These are phyloP conservation scores for Suillus subalutaceus DNA, from an alignment of 768 basidiomycete species.

Conservation along the genomic window DNA sequence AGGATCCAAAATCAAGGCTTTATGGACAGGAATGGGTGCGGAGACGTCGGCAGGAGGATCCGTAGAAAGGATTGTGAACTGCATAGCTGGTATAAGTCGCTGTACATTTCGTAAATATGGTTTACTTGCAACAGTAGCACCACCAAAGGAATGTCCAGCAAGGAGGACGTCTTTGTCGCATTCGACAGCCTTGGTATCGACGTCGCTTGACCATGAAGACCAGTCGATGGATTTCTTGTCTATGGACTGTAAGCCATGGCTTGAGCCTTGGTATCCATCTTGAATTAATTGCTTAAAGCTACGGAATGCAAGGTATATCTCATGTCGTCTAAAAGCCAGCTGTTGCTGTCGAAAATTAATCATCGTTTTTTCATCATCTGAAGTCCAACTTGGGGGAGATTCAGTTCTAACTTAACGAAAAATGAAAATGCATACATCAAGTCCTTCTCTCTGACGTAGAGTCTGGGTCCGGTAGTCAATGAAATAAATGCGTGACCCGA, in stretches of 20 bases:
- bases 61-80: conserved; percentile 51
- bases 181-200: conserved; percentile 29
- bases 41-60: conserved; percentile 43
- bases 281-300: conserved; percentile 58
- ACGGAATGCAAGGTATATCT: conserved; percentile 67
- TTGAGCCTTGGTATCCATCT: conserved; percentile 26
- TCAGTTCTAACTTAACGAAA: background rate
- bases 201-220: conserved; percentile 43
- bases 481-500: conserved; percentile 58
- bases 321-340: conserved; percentile 66
- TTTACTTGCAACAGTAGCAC: conserved; percentile 49
- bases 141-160: conserved; percentile 62
- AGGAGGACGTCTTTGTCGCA: conserved; percentile 41
- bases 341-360: conserved; percentile 68
- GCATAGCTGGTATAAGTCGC: conserved; percentile 39
- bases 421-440: conserved; percentile 46
- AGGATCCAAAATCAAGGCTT: conserved; percentile 74
- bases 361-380: conserved; percentile 27
- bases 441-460: conserved; percentile 61
- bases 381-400: conserved; percentile 27
- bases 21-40: conserved; percentile 52
- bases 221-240: conserved; percentile 40
- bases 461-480: conserved; percentile 31
- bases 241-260: conserved; percentile 38
- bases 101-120: background rate